Evolutionary conservation across 1,284 basidiomycete genomes (phyloP).

Genomic region (Agroathelia rolfsii): DNA sequence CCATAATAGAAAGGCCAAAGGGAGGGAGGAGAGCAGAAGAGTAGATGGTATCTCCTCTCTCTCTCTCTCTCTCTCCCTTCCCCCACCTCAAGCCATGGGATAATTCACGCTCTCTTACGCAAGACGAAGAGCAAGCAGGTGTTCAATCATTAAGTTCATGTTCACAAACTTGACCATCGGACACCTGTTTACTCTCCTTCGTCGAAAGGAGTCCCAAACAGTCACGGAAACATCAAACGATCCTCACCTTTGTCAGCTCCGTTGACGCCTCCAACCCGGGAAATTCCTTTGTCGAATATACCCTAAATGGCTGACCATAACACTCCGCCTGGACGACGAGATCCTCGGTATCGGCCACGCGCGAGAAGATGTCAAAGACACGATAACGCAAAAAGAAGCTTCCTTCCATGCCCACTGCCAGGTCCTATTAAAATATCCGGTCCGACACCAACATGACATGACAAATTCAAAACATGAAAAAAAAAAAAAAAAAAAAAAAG

Average conservation of each 20-base stretch:
- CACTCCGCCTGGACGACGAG: constrained; percentile 58
- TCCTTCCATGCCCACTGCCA: constrained; percentile 56
- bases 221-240: neutral
- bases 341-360: constrained; percentile 17
- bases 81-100: too few relatives aligned
- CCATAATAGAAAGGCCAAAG: neutral
- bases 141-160: too few relatives aligned
- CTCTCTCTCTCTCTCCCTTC: too few relatives aligned
- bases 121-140: too few relatives aligned
- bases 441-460: neutral
- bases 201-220: neutral
- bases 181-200: neutral
- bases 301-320: constrained; percentile 55
- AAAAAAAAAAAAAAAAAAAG: constrained; percentile 7
- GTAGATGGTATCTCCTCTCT: constrained; percentile 1
- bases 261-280: constrained; percentile 66
- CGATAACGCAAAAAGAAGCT: constrained; percentile 58
- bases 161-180: too few relatives aligned
- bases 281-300: constrained; percentile 75
- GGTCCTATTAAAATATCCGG: constrained; percentile 23
- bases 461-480: constrained; percentile 8
- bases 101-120: too few relatives aligned
- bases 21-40: constrained; percentile 3
- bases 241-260: constrained; percentile 62
- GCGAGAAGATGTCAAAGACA: constrained; percentile 56